Evolutionary conservation across 2,329 filamentous ascomycete genomes (phyloP).

Genomic region (Fusarium tjaetaba): DNA sequence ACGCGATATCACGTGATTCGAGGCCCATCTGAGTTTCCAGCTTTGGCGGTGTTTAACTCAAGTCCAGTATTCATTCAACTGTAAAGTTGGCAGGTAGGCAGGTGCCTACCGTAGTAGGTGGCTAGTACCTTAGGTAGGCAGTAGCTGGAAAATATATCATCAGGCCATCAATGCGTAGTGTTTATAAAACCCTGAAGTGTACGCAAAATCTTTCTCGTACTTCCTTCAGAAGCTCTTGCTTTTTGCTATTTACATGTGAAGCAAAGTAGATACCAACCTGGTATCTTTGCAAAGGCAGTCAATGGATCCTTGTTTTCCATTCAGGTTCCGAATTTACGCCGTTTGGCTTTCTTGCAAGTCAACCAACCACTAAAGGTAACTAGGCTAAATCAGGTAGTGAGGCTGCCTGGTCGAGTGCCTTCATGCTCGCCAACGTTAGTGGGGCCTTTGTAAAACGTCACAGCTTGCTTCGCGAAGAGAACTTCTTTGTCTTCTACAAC

Average conservation of each 20-base stretch:
- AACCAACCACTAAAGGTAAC: conserved; percentile 14
- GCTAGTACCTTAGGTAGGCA: not conserved
- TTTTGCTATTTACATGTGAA: not conserved
- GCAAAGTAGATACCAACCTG: not conserved
- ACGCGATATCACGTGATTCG: conserved; percentile 43
- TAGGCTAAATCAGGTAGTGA: conserved; percentile 12
- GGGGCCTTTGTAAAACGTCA: conserved; percentile 42
- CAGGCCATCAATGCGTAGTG: not conserved
- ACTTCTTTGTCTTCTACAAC: conserved; percentile 29
- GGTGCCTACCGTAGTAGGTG: not conserved
- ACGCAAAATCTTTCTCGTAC: not conserved
- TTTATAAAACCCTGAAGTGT: not conserved
- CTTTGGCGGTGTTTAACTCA: not conserved
- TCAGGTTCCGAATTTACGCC: conserved; percentile 4
- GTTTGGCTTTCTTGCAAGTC: not conserved
- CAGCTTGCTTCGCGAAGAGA: conserved; percentile 24
- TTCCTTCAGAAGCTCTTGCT: not conserved
- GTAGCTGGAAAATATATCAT: not conserved
- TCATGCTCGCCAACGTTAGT: conserved; percentile 27
- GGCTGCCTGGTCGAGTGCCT: conserved; percentile 30
- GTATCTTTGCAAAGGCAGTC: not conserved
- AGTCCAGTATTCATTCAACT: not conserved
- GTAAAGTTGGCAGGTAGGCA: not conserved
- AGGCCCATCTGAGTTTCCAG: not conserved
- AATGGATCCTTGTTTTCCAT: not conserved